Evolutionary conservation across 345 rosid genomes (phyloP), one percentile per base, ranked within the genome.

Genomic region (Lumnitzera racemosa): DNA sequence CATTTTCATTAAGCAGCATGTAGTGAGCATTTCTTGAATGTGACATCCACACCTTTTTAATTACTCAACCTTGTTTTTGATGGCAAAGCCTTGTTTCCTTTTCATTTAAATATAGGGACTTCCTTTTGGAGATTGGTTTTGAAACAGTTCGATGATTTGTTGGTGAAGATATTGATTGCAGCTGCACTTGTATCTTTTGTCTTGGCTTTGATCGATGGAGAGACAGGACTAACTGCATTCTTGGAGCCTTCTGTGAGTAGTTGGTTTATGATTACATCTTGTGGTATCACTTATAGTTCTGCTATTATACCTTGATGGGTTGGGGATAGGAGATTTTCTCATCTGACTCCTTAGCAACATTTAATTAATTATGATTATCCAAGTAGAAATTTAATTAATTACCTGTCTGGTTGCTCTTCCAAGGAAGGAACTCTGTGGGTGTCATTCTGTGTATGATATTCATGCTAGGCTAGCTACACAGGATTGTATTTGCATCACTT

Each of bases 71-170:
- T 14, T 49, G 52, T 12, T 13, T 25, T 27, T 49, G 46, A 60
- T 36, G 43, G 15, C 47, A 20, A 29, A 27, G 48, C 46, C 17
- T 7, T 24, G 46, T 20, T 25, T 24, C 36, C 46, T 64, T 23
- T 50, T 67, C 61, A 61, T 63, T 55, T 71, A 61, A 48, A 63
- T 67, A 74, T 89, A 90, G 99, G 97, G 76, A 80, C 90, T 74
- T 82, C 96, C 49, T 90, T 94, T 74, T 94, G 99, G 99, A 94
- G 84, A 76, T 72, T 94, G 77, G 95, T 94, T 71, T 74, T 94
- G 75, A 94, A 90, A 76, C 99, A 94, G 72, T 90, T 94, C 51
- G 92, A 90, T 84, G 99, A 94, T 77, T 83, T 94, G 78, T 97
- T 94, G 67, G 99, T 94, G 62, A 90, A 90, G 85, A 94, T 94